Evolutionary conservation across 768 basidiomycete genomes (phyloP), one percentile per base, ranked within the genome.

Genomic region (Lactarius tabidus): DNA sequence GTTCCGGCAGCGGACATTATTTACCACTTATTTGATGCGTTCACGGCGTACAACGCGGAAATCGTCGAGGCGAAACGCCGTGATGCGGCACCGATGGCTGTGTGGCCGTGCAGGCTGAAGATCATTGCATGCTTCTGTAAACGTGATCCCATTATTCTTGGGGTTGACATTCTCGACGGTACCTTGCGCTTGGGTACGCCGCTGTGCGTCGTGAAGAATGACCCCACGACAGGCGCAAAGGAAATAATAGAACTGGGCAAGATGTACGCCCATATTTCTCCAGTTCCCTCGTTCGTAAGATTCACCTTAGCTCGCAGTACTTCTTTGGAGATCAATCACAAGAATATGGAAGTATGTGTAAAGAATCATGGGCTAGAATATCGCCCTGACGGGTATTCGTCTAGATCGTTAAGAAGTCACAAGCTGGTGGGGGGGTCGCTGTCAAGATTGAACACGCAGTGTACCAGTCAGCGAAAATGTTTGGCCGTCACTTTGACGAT

Each of bases 381-480:
- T 28, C 1, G 17, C 70, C 55, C 33, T 55, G 35, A 54, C 67
- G 14, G n/a, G 3, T 28, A 35, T 53, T 33, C 60, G 23, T 41
- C 6, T 71, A 93, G 91, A 80, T 93, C 31, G 84, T 98, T 70
- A 98, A 97, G 80, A 95, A 93, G 77, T 81, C 87, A 2, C 94
- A 98, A 75, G 87, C 92, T n/a, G 96, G 94, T 71, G 95, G 84
- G 56, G 96, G 97, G 72, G 95, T 98, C 17, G 96, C 97, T 0
- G 91, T 98, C 70, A 99, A 98, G 83, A 98, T 98, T 66, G 97
- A 98, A 75, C 91, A 96, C 75, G 95, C 95, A 4, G 89, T 95
- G 14, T 95, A 98, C 76, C 91, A 98, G 77, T 90, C 91, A 29
- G 87, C 94, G 33, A 96, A 95, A 77, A 89, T 94, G 87, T 98